Base-by-base conservation (phyloP, 257 asterid species). In the Solanum chiquidenum region DNA sequence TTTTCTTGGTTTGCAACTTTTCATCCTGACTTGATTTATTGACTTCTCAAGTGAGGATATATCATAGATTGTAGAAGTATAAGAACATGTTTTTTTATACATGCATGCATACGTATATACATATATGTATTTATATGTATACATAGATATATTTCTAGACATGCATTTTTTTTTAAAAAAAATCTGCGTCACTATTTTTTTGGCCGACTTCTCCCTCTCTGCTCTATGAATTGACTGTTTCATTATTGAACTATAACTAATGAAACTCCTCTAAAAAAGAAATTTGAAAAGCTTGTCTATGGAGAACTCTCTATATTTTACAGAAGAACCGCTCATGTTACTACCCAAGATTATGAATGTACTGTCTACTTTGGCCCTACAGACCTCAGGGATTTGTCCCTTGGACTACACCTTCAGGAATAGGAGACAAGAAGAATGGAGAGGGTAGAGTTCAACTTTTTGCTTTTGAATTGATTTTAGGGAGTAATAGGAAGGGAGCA, bases 1-100 rank as follows among this genome's bases (percentile, higher is more conserved):
- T 44, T 72, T 55, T 82, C 60, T 58, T 82, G 73, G 74, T 90
- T 82, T 84, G 86, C 31, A 33, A 18, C 37, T 90, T 83, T 86
- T 82, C 31, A 33, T 25, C 37, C 76, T 20, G 4, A 44, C 87
- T 90, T 86, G 77, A 25, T 44, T 79, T 79, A 79, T 55, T 84
- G 46, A 88, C 71, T 76, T 27, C 38, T 83, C 49, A 83, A 18
- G 58, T 90, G 87, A 83, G 84, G 49, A 82, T 79, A 64, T 27
- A 40, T 73, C 69, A 7, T 23, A 34, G 12, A 31, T 34, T 38
- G 18, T 79, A 14, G 64, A 42, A 79, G 60, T 76, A 40, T 38
- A 76, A 38, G 52, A 23, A 12, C 83, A 38, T 38, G 58, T 5
- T 23, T 75, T 14, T 38, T 37, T 4, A 44, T 44, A 44, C 55